Evolutionary conservation across 2,329 filamentous ascomycete genomes (phyloP).

Genomic region (Xylaria sp.): DNA sequence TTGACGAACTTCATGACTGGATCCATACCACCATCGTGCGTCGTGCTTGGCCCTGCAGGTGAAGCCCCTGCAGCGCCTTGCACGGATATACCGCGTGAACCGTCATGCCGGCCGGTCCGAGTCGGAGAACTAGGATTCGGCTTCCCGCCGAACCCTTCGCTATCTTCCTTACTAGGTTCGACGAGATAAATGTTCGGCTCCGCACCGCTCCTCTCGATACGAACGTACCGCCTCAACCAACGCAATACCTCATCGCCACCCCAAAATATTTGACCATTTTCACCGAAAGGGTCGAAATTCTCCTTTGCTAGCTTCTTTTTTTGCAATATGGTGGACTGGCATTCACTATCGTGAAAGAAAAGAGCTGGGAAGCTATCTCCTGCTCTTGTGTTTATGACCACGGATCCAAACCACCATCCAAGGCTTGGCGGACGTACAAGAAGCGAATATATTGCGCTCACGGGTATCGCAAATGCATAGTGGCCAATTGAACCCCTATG

Average conservation of each 20-base stretch:
- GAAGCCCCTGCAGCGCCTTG: conserved; percentile 52
- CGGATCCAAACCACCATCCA: conserved; percentile 98
- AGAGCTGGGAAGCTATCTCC: conserved; percentile 95
- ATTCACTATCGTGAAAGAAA: conserved; percentile 98
- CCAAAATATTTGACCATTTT: conserved; percentile 91
- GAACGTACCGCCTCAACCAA: conserved; percentile 87
- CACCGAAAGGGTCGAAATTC: conserved; percentile 89
- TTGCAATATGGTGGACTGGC: conserved; percentile 92
- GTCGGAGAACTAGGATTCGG: conserved; percentile 59
- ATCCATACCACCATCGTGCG: conserved; percentile 81
- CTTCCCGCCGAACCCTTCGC: conserved; percentile 78
- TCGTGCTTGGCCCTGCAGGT: conserved; percentile 52
- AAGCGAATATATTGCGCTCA: conserved; percentile 90
- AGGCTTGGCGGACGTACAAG: conserved; percentile 90
- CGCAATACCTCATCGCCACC: conserved; percentile 93
- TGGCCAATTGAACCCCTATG: conserved; percentile 77
- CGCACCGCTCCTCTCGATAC: conserved; percentile 82
- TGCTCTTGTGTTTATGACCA: conserved; percentile 89
- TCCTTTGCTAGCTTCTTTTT: conserved; percentile 87
- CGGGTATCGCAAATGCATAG: conserved; percentile 91
- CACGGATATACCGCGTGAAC: conserved; percentile 46
- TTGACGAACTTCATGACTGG: conserved; percentile 93
- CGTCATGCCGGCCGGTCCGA: conserved; percentile 56
- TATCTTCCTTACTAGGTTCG: conserved; percentile 87
- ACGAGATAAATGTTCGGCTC: conserved; percentile 93